phyloP scores from a whole-genome alignment of 176 grass and related monocot genomes.

The Miscanthus lutarioriparius region DNA sequence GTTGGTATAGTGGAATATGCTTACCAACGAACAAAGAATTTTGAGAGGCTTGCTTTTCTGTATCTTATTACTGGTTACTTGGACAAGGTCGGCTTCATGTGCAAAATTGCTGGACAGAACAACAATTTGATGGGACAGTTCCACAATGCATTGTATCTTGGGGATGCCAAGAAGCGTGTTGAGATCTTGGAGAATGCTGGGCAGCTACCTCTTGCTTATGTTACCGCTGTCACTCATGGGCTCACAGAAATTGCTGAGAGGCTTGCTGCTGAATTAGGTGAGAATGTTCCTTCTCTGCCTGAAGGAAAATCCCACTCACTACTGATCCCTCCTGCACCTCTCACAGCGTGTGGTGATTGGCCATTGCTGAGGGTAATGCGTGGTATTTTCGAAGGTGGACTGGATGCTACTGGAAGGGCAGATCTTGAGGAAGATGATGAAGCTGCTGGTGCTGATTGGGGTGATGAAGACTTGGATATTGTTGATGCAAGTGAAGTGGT shows the following conservation, averaged over 20 bases:
- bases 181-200: conserved; percentile 91
- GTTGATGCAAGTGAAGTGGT: conserved; percentile 69
- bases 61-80: conserved; percentile 95
- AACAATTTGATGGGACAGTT: conserved; percentile 98
- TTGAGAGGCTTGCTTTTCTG: conserved; percentile 95
- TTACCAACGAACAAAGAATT: conserved; percentile 96
- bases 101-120: conserved; percentile 87
- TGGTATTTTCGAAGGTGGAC: conserved; percentile 86
- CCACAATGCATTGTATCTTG: conserved; percentile 97
- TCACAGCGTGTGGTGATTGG: conserved; percentile 78
- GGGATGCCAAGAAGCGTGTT: conserved; percentile 80
- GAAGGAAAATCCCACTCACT: conserved; percentile 69
- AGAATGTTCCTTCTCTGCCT: conserved; percentile 77
- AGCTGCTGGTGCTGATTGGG: conserved; percentile 84
- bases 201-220: conserved; percentile 92
- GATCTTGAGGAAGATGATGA: conserved; percentile 79
- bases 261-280: conserved; percentile 81
- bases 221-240: conserved; percentile 86
- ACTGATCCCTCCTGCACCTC: conserved; percentile 70
- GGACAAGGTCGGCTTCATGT: conserved; percentile 91
- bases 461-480: conserved; percentile 86
- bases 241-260: conserved; percentile 75
- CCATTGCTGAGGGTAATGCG: conserved; percentile 92
- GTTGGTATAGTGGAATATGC: conserved; percentile 98
- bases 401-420: conserved; percentile 69